Evolutionary conservation across 2,329 filamentous ascomycete genomes (phyloP).

Genomic region (Rosellinia necatrix): DNA sequence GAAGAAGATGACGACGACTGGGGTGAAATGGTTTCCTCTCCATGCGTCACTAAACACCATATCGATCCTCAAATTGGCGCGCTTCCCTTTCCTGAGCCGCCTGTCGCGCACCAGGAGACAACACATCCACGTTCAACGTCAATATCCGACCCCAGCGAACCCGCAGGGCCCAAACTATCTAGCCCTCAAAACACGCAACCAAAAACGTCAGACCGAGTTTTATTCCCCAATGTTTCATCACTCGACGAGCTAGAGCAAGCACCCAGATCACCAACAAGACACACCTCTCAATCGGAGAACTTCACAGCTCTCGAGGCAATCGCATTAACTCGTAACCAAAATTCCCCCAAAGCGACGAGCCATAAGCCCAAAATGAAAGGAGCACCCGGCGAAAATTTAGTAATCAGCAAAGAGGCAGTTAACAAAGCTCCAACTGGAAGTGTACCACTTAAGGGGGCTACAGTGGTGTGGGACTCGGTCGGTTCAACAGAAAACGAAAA

Average conservation of each 20-base stretch:
- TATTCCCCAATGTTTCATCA: conserved; percentile 30
- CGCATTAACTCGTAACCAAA: conserved; percentile 6
- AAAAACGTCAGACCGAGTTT: neutral
- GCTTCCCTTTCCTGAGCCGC: neutral
- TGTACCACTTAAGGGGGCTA: conserved; percentile 1
- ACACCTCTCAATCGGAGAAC: conserved; percentile 21
- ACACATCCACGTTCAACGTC: neutral
- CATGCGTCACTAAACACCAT: conserved; percentile 26
- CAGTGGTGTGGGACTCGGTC: conserved; percentile 25
- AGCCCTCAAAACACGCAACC: neutral
- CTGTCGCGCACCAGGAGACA: neutral
- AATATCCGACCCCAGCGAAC: neutral
- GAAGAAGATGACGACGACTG: conserved; percentile 60
- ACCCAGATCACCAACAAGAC: conserved; percentile 9
- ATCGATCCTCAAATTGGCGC: conserved; percentile 7
- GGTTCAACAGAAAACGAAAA: conserved; percentile 11
- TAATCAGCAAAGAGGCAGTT: neutral
- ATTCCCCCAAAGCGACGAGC: neutral
- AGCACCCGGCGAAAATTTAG: neutral
- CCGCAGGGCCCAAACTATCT: neutral
- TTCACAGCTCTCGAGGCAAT: conserved; percentile 25
- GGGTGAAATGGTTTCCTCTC: conserved; percentile 63
- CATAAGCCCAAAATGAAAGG: neutral
- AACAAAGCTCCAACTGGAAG: neutral
- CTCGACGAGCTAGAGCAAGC: conserved; percentile 29